Conservation (phyloP, 805 yeast genomes). For the Schizosaccharomyces lindneri region DNA sequence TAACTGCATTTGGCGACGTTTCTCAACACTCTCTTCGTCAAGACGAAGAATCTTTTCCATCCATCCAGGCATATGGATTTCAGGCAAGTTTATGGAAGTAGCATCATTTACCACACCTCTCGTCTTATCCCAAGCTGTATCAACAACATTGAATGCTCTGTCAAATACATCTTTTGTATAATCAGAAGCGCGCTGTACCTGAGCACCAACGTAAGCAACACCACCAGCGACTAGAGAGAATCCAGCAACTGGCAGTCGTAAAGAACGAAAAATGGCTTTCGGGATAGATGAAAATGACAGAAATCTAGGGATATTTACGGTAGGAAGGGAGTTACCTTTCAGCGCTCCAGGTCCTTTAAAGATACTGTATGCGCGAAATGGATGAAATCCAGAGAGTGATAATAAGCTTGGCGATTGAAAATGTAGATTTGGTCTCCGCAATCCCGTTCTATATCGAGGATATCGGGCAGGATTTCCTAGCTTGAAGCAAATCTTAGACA, state of each 20-base stretch:
- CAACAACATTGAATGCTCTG: background rate
- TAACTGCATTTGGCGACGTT: background rate
- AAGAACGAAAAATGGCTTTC: background rate
- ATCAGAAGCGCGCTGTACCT: background rate
- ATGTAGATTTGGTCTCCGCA: too few species aligned
- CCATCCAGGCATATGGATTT: background rate
- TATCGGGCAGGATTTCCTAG: too few species aligned
- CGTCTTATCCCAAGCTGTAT: background rate
- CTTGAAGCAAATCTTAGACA: too few species aligned
- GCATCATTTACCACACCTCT: background rate
- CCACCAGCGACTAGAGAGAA: slow-evolving; percentile 1
- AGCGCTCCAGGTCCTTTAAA: background rate
- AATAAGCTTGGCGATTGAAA: background rate
- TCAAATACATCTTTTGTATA: background rate
- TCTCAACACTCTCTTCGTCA: background rate
- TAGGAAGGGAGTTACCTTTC: background rate
- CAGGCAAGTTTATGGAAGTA: background rate
- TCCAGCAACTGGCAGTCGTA: background rate
- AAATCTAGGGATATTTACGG: background rate
- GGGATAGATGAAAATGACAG: background rate
- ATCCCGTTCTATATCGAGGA: too few species aligned
- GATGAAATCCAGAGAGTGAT: background rate
- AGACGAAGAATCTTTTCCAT: background rate
- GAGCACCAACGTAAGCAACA: background rate
- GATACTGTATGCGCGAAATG: background rate